Conservation (phyloP, 108 stramenopile genomes). For the Skeletonema costatum region DNA sequence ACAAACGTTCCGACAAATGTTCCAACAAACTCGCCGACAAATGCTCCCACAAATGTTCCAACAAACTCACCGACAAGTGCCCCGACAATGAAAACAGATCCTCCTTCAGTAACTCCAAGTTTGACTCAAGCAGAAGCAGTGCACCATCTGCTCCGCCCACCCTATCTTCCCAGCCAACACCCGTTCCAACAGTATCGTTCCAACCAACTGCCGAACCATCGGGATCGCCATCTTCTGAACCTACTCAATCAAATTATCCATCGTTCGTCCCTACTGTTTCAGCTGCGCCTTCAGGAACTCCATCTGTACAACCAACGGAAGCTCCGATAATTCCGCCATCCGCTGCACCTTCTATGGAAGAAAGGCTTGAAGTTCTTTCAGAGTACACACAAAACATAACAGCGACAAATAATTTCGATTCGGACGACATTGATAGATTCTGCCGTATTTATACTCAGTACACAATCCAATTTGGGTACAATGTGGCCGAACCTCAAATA, state of each 20-base stretch:
- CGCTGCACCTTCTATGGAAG: background rate
- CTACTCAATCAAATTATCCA: background rate
- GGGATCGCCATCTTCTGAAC: background rate
- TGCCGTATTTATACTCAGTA: constrained; percentile 7
- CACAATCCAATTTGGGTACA: constrained; percentile 15
- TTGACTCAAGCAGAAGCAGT: background rate
- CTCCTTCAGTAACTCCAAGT: background rate
- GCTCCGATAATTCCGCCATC: constrained; percentile 8
- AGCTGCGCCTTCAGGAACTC: background rate
- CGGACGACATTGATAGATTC: background rate
- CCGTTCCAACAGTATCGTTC: background rate
- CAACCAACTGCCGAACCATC: background rate
- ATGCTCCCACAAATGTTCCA: background rate
- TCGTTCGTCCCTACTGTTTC: background rate
- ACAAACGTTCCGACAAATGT: no score
- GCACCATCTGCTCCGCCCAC: background rate
- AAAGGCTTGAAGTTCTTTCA: background rate
- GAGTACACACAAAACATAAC: background rate
- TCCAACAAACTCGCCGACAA: background rate
- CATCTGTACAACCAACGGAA: background rate
- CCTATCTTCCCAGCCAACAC: background rate
- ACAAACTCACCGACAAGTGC: background rate
- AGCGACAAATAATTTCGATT: background rate
- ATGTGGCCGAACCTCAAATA: constrained; percentile 7
- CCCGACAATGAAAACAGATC: background rate